Evolutionary conservation across 139 green algal genomes (phyloP), one percentile per base, ranked within the genome.

Genomic region (Chlamydomonas asymmetrica): DNA sequence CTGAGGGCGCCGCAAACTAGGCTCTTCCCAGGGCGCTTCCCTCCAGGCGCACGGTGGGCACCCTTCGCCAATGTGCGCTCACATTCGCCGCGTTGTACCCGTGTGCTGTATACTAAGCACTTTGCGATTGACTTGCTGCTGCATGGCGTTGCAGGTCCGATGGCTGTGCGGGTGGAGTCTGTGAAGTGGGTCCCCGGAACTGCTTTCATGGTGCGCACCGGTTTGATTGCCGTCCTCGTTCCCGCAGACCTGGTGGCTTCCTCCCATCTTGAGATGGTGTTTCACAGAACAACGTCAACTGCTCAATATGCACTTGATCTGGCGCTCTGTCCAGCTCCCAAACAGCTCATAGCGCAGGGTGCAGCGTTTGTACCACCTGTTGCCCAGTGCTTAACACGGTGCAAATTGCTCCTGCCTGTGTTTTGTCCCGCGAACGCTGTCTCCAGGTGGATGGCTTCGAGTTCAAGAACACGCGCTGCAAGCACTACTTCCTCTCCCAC

Each of bases 401-500:
- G 61, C 61, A 48, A 63, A 27, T 23, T 49, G 0, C 1, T n/a
- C 1, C 39, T n/a, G 60, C 70, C 16, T 7, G 34, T 40, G 52
- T 35, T 29, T 52, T 78, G 23, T 62, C 25, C 10, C 22, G 57
- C 10, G 16, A 20, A n/a, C 29, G 29, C 37, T 71, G 27, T 45
- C 31, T 22, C 18, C n/a, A n/a, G n/a, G n/a, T 92, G 4, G 82
- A 89, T 60, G 86, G 85, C 45, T 88, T 90, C 61, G 49, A 25
- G 3, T 87, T 87, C 64, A 38, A 64, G 2, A 71, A 20, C 43
- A 63, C 66, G 3, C 37, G 49, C 20, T 82, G 56, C 75, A 31
- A 13, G 2, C 75, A 85, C 43, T 93, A 93, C 83, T 93, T 95
- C 63, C 85, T 96, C 2, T 94, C 91, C 0, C 91, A 96, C 69